A percentile compares a stretch with the other conserved stretches of the same genome.
These are phyloP conservation scores for Fraxinus baroniana DNA, from an alignment of 305 asterid genomes.

Conservation along the genomic window DNA sequence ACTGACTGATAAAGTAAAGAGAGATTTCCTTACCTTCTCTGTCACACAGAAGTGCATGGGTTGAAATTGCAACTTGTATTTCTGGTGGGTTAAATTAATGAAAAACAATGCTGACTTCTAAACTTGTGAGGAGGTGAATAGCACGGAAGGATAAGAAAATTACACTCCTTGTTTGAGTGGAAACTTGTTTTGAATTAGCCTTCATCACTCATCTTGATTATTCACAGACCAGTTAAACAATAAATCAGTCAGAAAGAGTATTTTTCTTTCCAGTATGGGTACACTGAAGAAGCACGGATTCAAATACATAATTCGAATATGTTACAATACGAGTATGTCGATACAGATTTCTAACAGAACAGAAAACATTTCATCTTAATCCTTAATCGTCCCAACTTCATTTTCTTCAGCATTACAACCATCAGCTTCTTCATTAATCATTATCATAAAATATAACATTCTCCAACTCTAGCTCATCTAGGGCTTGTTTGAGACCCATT, in stretches of 20 bases:
- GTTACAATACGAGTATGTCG: background rate
- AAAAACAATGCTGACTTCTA: background rate
- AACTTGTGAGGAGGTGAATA: background rate
- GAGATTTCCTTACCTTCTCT: background rate
- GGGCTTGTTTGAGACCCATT: background rate
- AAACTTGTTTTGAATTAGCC: background rate
- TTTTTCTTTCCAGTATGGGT: background rate
- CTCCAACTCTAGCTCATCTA: background rate
- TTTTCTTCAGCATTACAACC: background rate
- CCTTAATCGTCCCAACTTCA: background rate
- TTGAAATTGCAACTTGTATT: background rate
- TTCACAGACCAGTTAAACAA: background rate
- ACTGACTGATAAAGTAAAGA: background rate
- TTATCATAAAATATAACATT: background rate
- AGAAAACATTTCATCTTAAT: background rate
- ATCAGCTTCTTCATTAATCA: background rate
- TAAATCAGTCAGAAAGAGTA: background rate
- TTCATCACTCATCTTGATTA: background rate
- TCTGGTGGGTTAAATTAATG: background rate
- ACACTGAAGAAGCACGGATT: background rate
- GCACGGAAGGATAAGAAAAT: background rate
- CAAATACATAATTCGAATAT: background rate
- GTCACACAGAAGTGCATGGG: background rate
- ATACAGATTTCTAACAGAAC: background rate
- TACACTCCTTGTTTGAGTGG: background rate